These are phyloP conservation scores for Cornus controversa DNA, from an alignment of 148 eudicot species.

Conservation along the genomic window DNA sequence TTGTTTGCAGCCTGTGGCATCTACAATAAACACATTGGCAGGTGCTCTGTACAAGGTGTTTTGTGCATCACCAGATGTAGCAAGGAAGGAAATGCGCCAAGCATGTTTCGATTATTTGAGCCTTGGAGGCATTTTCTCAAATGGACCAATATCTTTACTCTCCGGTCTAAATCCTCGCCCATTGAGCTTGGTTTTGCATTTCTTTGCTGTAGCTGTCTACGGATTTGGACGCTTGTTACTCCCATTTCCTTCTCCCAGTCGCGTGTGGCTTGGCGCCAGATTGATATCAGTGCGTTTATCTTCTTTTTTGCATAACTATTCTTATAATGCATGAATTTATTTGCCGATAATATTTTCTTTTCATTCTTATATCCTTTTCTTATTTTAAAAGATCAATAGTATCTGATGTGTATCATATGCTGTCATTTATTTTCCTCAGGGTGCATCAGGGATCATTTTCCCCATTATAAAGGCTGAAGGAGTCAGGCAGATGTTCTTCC, in stretches of 20 bases:
- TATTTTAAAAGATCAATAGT: no score
- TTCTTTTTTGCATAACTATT: no score
- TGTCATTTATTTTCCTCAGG: conserved; percentile 19
- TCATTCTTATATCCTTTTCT: no score
- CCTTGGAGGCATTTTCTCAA: conserved; percentile 42
- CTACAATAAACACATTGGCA: conserved; percentile 51
- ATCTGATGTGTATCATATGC: no score
- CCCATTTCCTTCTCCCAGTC: conserved; percentile 47
- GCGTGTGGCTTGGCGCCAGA: conserved; percentile 35
- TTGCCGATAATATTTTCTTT: no score
- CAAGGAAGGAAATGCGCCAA: conserved; percentile 50
- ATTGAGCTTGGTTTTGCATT: conserved; percentile 36
- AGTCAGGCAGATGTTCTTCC: conserved; percentile 45
- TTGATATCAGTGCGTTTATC: conserved; percentile 26
- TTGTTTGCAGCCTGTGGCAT: conserved; percentile 47
- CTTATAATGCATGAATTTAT: no score
- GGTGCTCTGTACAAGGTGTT: conserved; percentile 47
- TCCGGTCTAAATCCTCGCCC: conserved; percentile 46
- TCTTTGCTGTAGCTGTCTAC: conserved; percentile 53
- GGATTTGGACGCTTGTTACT: conserved; percentile 47
- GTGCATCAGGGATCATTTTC: conserved; percentile 37
- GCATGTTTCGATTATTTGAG: conserved; percentile 51
- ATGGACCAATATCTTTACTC: conserved; percentile 37
- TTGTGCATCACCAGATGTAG: conserved; percentile 40
- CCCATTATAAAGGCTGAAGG: conserved; percentile 43